Evolutionary conservation across 1,284 basidiomycete species (phyloP), one percentile per base, ranked within the genome.

Genomic region (Trametes hirsuta): DNA sequence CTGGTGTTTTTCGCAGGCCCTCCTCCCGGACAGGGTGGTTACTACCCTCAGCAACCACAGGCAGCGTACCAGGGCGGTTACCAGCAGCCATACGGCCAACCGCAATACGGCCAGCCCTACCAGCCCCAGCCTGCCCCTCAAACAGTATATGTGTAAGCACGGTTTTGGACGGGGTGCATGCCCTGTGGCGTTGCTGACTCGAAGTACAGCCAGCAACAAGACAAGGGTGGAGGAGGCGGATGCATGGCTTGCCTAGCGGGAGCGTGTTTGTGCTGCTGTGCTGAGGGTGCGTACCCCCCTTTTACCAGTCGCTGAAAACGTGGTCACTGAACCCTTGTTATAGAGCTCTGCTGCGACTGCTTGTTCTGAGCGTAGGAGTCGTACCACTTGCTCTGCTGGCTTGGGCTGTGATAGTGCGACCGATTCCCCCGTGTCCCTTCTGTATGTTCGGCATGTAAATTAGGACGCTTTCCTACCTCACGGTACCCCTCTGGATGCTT

Each of bases 171-270:
- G 2, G 5, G 5, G 36, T 25, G 36, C 15, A 12, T 35, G 24
- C 37, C 42, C 24, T 21, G 21, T 25, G 37, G 37, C 22, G 40
- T 42, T n/a, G 24, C 53, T 56, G 4, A 53, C 47, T 25, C 0
- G 4, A 3, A 11, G 14, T 22, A 24, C 63, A 68, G 59, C 47
- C 62, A 67, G 62, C 70, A 71, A 71, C 69, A 82, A 61, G 67
- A 82, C 40, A 75, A 77, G 44, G 73, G 74, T 37, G 77, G 75
- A 45, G 79, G 75, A 35, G 70, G 72, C 0, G 81, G 81, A 15
- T 90, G 86, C 68, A 80, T 82, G 72, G 91, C 90, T 30, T 93
- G 91, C 72, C 76, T 91, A 66, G 84, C 87, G 18, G 90, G 87
- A 64, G 77, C 83, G 12, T 87, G 86, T 69, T 76, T 89, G 63